phyloP scores from a whole-genome alignment of 169 alveolate genomes.

The Eimeria necatrix region DNA sequence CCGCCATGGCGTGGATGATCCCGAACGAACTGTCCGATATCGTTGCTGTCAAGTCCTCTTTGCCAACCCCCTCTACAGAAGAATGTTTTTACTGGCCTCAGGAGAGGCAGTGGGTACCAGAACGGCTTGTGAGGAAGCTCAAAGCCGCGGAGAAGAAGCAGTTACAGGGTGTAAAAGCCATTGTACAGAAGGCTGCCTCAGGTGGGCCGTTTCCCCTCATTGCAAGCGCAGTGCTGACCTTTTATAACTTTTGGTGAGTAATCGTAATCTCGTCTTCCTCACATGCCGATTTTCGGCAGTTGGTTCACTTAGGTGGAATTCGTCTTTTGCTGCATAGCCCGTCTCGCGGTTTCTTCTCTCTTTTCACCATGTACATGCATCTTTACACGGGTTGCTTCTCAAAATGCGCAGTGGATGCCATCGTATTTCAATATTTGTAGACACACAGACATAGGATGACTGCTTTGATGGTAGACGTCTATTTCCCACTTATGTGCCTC shows the following conservation, averaged over 20 bases:
- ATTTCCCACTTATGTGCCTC: neutral
- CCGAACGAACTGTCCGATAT: slow-evolving; percentile 61
- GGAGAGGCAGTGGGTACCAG: slow-evolving; percentile 74
- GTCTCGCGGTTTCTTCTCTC: too few relatives aligned
- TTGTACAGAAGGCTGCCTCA: slow-evolving; percentile 74
- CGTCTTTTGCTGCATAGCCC: too few relatives aligned
- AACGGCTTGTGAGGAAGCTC: slow-evolving; percentile 56
- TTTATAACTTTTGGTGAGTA: too few relatives aligned
- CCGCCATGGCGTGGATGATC: slow-evolving; percentile 67
- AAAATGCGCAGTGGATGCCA: too few relatives aligned
- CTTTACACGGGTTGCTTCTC: too few relatives aligned
- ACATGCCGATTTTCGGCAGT: too few relatives aligned
- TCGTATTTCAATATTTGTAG: too few relatives aligned
- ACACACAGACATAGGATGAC: neutral
- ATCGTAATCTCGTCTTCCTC: too few relatives aligned
- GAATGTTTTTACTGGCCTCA: slow-evolving; percentile 68
- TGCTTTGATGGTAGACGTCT: neutral
- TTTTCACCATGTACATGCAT: too few relatives aligned
- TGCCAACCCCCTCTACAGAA: slow-evolving; percentile 77
- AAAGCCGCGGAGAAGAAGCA: slow-evolving; percentile 23
- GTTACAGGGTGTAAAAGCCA: slow-evolving; percentile 52
- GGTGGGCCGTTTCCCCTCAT: slow-evolving; percentile 1
- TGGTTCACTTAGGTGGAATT: too few relatives aligned
- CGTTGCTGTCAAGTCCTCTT: neutral
- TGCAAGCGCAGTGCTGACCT: too few relatives aligned